These are phyloP conservation scores for Umbellularia californica DNA, from an alignment of 164 flowering plant species.

Conservation along the genomic window DNA sequence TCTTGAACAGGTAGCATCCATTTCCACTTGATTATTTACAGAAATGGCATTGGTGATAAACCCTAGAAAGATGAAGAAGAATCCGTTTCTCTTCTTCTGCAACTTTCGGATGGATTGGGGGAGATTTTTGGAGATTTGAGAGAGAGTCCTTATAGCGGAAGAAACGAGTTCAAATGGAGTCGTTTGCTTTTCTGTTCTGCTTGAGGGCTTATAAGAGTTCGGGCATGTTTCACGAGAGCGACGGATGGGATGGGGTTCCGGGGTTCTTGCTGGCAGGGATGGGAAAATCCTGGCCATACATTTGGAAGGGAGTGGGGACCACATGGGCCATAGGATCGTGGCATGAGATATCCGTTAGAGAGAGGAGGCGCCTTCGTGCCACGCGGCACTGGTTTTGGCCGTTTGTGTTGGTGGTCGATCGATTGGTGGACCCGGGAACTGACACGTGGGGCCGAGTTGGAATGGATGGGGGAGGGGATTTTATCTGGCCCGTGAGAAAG, in stretches of 20 bases:
- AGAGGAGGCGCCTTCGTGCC: neutral
- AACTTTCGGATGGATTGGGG: neutral
- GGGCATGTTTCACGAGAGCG: slow-evolving; percentile 1
- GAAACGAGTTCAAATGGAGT: neutral
- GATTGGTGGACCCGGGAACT: too few species aligned
- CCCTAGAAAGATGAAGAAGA: neutral
- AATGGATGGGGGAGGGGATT: too few species aligned
- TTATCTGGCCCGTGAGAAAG: too few species aligned
- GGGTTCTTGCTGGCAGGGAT: neutral
- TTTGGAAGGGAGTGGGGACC: neutral
- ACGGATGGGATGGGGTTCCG: neutral
- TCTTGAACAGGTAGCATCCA: slow-evolving; percentile 43
- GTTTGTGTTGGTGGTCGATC: too few species aligned
- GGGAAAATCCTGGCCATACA: neutral
- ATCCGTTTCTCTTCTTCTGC: neutral
- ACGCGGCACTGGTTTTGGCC: neutral
- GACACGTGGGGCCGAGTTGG: too few species aligned
- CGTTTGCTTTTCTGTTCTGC: neutral
- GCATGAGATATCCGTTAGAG: too few species aligned
- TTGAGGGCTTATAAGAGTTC: neutral
- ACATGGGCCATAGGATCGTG: neutral
- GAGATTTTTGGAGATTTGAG: neutral
- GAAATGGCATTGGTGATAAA: slow-evolving; percentile 22
- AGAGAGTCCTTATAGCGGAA: neutral
- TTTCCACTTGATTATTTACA: slow-evolving; percentile 14